Conservation (phyloP, 1,139 yeast genomes). For the Debaryomycetaceae sp. region DNA sequence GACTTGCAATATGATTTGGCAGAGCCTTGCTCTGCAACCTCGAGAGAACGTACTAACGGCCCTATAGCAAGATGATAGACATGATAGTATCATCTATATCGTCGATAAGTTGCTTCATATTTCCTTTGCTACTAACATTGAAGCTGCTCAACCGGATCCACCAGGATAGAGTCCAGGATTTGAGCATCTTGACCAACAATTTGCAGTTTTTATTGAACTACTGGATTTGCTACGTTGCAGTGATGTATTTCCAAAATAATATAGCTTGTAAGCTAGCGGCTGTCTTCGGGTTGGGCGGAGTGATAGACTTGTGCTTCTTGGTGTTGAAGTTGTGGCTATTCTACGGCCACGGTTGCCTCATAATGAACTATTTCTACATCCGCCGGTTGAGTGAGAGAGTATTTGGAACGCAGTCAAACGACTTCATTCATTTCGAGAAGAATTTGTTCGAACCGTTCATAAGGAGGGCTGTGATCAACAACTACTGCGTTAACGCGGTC, state of each 20-base stretch:
- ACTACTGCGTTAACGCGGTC: conserved; percentile 4
- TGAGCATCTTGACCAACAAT: conserved; percentile 1
- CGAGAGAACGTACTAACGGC: neutral
- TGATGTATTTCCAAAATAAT: conserved; percentile 11
- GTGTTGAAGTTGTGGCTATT: conserved; percentile 22
- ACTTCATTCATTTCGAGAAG: conserved; percentile 13
- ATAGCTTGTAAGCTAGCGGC: conserved; percentile 7
- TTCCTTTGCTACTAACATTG: conserved; percentile 14
- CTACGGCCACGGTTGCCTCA: conserved; percentile 24
- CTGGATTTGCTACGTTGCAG: conserved; percentile 23
- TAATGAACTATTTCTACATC: conserved; percentile 10
- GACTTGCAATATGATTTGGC: too few species aligned
- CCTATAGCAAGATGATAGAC: conserved; percentile 1
- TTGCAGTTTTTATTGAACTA: conserved; percentile 20
- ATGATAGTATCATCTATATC: conserved; percentile 1
- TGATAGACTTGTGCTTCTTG: conserved; percentile 8
- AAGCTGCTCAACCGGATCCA: conserved; percentile 12
- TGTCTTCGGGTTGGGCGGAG: conserved; percentile 2
- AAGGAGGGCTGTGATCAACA: conserved; percentile 7
- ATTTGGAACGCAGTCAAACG: conserved; percentile 3
- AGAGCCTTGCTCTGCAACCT: neutral
- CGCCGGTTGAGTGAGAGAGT: conserved; percentile 1
- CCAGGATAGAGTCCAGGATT: neutral
- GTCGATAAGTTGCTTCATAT: conserved; percentile 9
- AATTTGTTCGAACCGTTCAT: conserved; percentile 14